Conservation (phyloP, 345 rosid genomes). For the Citrus australasica region DNA sequence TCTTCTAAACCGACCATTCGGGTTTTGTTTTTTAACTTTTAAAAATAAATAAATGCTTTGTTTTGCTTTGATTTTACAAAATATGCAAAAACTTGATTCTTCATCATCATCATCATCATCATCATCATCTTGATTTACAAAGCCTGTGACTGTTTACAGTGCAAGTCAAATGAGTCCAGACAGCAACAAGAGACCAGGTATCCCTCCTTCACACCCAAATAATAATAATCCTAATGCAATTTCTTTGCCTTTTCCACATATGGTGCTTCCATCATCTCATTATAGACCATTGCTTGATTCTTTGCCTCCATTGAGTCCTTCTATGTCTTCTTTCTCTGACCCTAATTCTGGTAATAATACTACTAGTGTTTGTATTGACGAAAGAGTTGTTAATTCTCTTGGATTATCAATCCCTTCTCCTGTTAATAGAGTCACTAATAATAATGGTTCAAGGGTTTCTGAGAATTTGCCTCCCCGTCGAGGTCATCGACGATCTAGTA, state of each 20-base stretch:
- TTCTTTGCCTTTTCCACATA: slow-evolving; percentile 31
- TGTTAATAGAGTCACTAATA: slow-evolving; percentile 14
- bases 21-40: neutral
- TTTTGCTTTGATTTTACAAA: neutral
- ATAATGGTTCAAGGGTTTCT: slow-evolving; percentile 17
- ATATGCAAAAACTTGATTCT: slow-evolving; percentile 21
- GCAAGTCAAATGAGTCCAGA: slow-evolving; percentile 21
- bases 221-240: slow-evolving; percentile 10
- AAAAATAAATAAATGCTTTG: neutral
- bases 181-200: slow-evolving; percentile 29
- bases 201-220: slow-evolving; percentile 37
- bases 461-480: slow-evolving; percentile 47
- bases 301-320: slow-evolving; percentile 55
- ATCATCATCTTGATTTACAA: neutral
- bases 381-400: slow-evolving; percentile 28
- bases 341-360: slow-evolving; percentile 29
- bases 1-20: neutral
- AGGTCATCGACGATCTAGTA: slow-evolving; percentile 55
- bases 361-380: slow-evolving; percentile 32
- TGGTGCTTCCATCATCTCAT: slow-evolving; percentile 43
- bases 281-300: slow-evolving; percentile 53
- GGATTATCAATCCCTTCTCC: slow-evolving; percentile 31
- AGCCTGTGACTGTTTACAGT: slow-evolving; percentile 1
- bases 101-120: neutral
- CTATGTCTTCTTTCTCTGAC: slow-evolving; percentile 24